Evolutionary conservation across 2,329 filamentous ascomycete species (phyloP), one percentile per base, ranked within the genome.

Genomic region (Aspergillus vadensis): DNA sequence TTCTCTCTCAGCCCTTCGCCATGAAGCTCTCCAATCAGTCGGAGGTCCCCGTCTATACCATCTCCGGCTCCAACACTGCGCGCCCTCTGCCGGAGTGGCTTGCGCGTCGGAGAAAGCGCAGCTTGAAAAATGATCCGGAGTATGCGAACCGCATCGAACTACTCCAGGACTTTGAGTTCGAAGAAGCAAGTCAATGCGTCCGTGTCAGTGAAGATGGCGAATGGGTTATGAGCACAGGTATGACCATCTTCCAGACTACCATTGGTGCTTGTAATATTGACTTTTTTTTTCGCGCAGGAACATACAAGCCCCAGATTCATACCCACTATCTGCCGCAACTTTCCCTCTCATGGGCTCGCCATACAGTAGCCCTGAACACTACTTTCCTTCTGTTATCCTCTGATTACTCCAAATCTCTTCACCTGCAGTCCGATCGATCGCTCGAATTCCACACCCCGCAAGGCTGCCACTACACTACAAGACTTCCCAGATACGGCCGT

Each of bases 131-230:
- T 67, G 94, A 98, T 73, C 84, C 90, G 62, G 94, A 97, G 74
- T 98, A 94, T 78, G 89, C 93, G 65, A 97, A 92, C 76, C 90
- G 95, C 66, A 89, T 99, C 69, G 95, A 99, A 77, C 83, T 99
- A 59, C 85, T 99, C 39, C 95, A 99, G 72, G 95, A 99, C 74
- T 99, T 99, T 76, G 93, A 96, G 73, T 98, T 99, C 71, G 93
- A 97, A 71, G 93, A 97, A 78, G 94, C 96, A 43, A 97, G 92
- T 73, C 87, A 89, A 67, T 97, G 94, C 74, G 87, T 99, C 64
- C 86, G 92, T 53, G 86, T 95, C 64, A 97, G 91, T 69, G 93
- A 97, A 60, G 95, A 99, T 85, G 94, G 94, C 52, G 89, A 98
- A 74, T 99, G 95, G 93, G 87, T 95, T 43, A 95, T 97, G 91